Base-by-base conservation (phyloP, 1,284 basidiomycete species). In the Papiliotrema terrestris region DNA sequence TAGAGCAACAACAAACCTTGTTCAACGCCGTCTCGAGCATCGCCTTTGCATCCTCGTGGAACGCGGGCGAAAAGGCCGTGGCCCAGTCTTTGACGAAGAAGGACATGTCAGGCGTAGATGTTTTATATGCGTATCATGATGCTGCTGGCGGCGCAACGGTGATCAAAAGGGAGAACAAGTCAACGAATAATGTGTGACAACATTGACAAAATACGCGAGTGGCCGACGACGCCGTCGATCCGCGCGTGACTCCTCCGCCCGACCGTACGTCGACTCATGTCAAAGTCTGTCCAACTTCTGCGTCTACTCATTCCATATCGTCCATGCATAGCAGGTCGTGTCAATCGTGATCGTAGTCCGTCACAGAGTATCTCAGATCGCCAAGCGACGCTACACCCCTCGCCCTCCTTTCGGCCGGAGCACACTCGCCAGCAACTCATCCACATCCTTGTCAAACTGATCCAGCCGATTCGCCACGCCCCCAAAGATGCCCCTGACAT, bases 61-160 rank as follows among this genome's bases (percentile, higher is more conserved):
- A 97, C 72, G 89, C 86, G 77, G 91, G 88, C 55, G 91, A 95
- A 80, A 99, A 99, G 32, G 78, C 76, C 63, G 88, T 85, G 46
- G 91, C 91, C 96, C 96, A 99, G 23, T 69, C 72, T 77, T 91
- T 83, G 80, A 99, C 98, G 59, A 88, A 87, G 80, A 98, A 98
- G 45, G 92, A 95, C 94, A 98, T 98, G 54, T 36, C 29, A 41
- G 26, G 25, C 15, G 23, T 23, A 45, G 5, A 17, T 22, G 5
- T 46, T 29, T 46, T 29, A n/a, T 49, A 22, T 49, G 23, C 19
- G 26, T 22, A 35, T 20, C 45, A 46, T 44, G 22, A 14, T 41
- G 39, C 11, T 11, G 29, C 29, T 5, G 29, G 29, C 29, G 5
- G 29, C 11, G 29, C 29, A 11, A 32, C 29, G 5, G 29, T 32